Percentiles rank a stretch among this genome's conserved stretches.
phyloP scores from a whole-genome alignment of 495 filamentous ascomycete species.

The Trichoderma reesei region DNA sequence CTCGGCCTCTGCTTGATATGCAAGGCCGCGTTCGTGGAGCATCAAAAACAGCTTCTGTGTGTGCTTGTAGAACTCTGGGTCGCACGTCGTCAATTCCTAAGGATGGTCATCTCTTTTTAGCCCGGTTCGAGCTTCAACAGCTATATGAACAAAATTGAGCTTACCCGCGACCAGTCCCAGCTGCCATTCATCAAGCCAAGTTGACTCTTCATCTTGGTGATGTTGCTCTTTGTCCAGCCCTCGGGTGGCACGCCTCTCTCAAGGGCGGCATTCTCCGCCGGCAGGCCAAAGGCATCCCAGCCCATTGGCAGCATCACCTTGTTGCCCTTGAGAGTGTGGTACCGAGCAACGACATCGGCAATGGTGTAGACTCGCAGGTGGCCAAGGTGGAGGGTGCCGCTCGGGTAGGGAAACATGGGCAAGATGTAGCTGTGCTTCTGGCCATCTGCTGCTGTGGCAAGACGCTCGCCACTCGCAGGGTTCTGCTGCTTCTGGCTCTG shows the following conservation, averaged over 20 bases:
- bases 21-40: constrained; percentile 59
- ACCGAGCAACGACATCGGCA: constrained; percentile 73
- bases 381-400: constrained; percentile 79
- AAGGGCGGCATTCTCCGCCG: constrained; percentile 90
- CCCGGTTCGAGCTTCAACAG: constrained; percentile 2
- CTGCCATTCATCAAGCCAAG: constrained; percentile 61
- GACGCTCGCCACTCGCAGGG: constrained; percentile 17
- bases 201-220: constrained; percentile 75
- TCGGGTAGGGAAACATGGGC: constrained; percentile 92
- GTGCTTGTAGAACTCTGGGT: constrained; percentile 77
- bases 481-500: constrained; percentile 14
- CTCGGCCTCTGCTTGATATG: constrained; percentile 66
- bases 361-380: constrained; percentile 87
- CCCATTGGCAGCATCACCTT: constrained; percentile 81
- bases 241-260: constrained; percentile 71
- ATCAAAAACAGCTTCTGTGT: constrained; percentile 77
- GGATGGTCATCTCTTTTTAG: not conserved
- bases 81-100: constrained; percentile 75
- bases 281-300: constrained; percentile 88
- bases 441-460: constrained; percentile 11
- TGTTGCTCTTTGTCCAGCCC: constrained; percentile 71
- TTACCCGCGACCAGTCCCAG: constrained; percentile 75
- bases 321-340: constrained; percentile 63
- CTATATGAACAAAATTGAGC: constrained; percentile 18
- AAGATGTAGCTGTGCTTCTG: constrained; percentile 57